Conservation (phyloP, 2,329 filamentous ascomycete genomes). For the Alternaria ventricosa region DNA sequence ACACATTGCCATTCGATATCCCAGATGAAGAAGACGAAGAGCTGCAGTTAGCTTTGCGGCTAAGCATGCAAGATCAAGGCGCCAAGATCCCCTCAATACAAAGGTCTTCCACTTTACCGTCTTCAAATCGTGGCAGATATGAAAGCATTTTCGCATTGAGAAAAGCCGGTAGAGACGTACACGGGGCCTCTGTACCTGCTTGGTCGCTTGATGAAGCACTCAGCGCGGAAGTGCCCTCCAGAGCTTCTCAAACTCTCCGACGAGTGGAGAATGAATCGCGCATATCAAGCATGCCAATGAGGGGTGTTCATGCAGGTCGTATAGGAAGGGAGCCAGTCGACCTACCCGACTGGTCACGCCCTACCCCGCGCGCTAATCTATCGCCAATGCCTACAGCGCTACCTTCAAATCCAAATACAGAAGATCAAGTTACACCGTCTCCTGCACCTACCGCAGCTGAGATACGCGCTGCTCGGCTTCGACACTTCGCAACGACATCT, state of each 20-base stretch:
- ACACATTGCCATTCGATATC: neutral
- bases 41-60: conserved; percentile 13
- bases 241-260: neutral
- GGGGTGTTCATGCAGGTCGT: neutral
- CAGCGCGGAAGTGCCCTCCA: neutral
- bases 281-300: neutral
- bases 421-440: neutral
- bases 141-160: conserved; percentile 7
- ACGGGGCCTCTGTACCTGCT: conserved; percentile 1
- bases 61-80: conserved; percentile 14
- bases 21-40: conserved; percentile 9
- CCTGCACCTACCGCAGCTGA: neutral
- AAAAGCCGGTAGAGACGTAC: conserved; percentile 5
- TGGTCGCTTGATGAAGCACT: conserved; percentile 4
- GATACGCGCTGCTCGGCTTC: conserved; percentile 21
- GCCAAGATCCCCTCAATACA: neutral
- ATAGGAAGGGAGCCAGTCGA: neutral
- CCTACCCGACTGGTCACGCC: neutral
- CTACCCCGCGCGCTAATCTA: neutral
- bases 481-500: conserved; percentile 9
- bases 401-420: neutral
- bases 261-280: neutral
- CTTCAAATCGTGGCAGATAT: neutral
- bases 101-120: neutral
- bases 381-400: neutral